Percentiles rank a stretch among this genome's conserved stretches.
Evolutionary conservation across 2,329 filamentous ascomycete species (phyloP).

Genomic region (Sordariomycetes sp.): DNA sequence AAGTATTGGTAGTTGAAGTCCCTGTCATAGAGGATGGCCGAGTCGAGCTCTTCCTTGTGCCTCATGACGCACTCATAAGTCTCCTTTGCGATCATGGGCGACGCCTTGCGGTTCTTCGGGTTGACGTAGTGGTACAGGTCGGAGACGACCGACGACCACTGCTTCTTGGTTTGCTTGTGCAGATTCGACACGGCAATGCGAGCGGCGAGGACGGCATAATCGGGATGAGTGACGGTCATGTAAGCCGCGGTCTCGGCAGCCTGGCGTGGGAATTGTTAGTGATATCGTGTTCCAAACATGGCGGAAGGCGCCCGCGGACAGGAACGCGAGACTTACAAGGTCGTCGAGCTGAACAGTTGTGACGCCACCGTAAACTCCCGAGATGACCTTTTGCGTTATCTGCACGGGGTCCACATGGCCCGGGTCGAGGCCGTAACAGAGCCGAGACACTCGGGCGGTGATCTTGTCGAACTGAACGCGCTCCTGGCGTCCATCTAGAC

Average conservation of each 20-base stretch:
- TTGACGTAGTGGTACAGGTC: conserved; percentile 96
- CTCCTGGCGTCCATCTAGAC: conserved; percentile 92
- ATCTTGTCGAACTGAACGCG: conserved; percentile 99
- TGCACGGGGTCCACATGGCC: conserved; percentile 94
- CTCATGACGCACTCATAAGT: conserved; percentile 92
- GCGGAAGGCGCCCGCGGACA: not conserved
- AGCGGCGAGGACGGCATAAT: conserved; percentile 96
- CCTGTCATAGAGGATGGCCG: conserved; percentile 96
- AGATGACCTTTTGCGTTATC: conserved; percentile 99
- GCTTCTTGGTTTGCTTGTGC: conserved; percentile 99
- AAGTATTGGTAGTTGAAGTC: conserved; percentile 99
- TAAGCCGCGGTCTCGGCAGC: conserved; percentile 98
- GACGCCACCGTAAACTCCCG: conserved; percentile 96
- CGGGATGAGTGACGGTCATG: conserved; percentile 98
- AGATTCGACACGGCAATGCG: conserved; percentile 98
- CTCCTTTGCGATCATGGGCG: conserved; percentile 89
- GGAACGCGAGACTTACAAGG: conserved; percentile 55
- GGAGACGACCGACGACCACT: conserved; percentile 90
- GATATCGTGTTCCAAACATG: not conserved
- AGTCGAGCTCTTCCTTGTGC: conserved; percentile 95
- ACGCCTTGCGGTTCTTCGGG: conserved; percentile 72
- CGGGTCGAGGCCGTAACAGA: conserved; percentile 94
- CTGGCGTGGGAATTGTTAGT: conserved; percentile 31
- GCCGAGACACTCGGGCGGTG: conserved; percentile 90
- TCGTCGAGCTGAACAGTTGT: conserved; percentile 95